Conservation (phyloP, 2,329 filamentous ascomycete species). For the Aspergillus chevalieri region DNA sequence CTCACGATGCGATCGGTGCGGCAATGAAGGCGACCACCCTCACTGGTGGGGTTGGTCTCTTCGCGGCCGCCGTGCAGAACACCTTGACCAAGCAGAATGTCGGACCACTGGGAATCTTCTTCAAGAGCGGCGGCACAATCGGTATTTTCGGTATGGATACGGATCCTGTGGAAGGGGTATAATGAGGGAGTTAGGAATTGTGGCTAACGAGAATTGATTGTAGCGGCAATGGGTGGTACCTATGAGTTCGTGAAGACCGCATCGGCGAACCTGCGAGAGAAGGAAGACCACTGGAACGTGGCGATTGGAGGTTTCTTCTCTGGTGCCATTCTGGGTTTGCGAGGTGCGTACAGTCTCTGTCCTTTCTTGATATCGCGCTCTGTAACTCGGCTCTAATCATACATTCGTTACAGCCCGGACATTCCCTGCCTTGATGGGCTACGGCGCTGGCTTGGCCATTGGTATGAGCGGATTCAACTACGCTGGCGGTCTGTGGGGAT, state of each 20-base stretch:
- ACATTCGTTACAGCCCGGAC: slow-evolving; percentile 47
- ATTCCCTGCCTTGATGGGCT: slow-evolving; percentile 64
- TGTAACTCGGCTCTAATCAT: slow-evolving; percentile 8
- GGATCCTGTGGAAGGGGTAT: neutral
- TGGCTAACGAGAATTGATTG: slow-evolving; percentile 8
- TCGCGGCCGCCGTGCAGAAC: slow-evolving; percentile 76
- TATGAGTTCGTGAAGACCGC: slow-evolving; percentile 73
- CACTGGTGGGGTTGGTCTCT: slow-evolving; percentile 61
- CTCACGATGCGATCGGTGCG: slow-evolving; percentile 66
- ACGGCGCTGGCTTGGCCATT: slow-evolving; percentile 55
- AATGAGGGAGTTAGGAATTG: neutral
- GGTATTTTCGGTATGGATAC: slow-evolving; percentile 56
- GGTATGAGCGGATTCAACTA: slow-evolving; percentile 61
- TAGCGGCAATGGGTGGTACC: slow-evolving; percentile 66
- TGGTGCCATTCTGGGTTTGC: slow-evolving; percentile 66
- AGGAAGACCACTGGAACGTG: slow-evolving; percentile 71
- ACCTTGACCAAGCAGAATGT: slow-evolving; percentile 77
- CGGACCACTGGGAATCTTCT: slow-evolving; percentile 73
- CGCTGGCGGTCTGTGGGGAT: slow-evolving; percentile 59
- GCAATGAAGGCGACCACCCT: slow-evolving; percentile 60
- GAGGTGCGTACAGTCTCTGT: slow-evolving; percentile 49
- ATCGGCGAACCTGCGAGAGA: slow-evolving; percentile 76
- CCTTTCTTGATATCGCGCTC: neutral
- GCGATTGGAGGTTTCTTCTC: slow-evolving; percentile 70
- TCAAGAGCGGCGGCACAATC: slow-evolving; percentile 69